Evolutionary conservation across 139 green algal species (phyloP), one percentile per base, ranked within the genome.

Genomic region (Tetraselmis striata): DNA sequence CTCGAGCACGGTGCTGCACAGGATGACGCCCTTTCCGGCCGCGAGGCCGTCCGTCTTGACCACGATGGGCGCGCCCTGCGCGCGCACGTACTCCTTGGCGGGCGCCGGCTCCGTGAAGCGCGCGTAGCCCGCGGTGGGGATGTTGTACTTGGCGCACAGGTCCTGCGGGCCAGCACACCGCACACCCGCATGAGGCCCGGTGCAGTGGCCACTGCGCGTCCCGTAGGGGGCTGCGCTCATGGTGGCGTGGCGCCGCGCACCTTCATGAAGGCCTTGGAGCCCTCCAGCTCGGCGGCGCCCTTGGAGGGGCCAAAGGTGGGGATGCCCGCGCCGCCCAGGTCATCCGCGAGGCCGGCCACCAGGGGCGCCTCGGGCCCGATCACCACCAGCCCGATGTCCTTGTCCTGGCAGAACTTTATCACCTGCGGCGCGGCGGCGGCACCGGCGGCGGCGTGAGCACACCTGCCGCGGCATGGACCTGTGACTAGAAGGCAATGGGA

Each of bases 201-300:
- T n/a, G n/a, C n/a, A n/a, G n/a, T n/a, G n/a, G n/a, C n/a, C n/a
- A n/a, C n/a, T n/a, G n/a, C n/a, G n/a, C n/a, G n/a, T n/a, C n/a
- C n/a, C n/a, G n/a, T n/a, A n/a, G n/a, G n/a, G n/a, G n/a, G n/a
- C n/a, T n/a, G n/a, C n/a, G n/a, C n/a, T n/a, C n/a, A n/a, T n/a
- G n/a, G n/a, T n/a, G n/a, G n/a, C n/a, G n/a, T 32, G 18, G 23
- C 27, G 23, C 2, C 75, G 18, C 28, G 22, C 76, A 91, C 88
- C 92, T 99, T 99, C 92, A 99, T 95, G 87, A 98, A 99, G 11
- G 87, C 85, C 86, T 99, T 99, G 45, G 89, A 96, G 30, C 97
- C 97, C 87, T 99, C 97, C 30, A 99, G 92, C 85, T 91, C 86
- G 2, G 97, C 95, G 2, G 97, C 96, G 23, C 84, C 88, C 0